Evolutionary conservation across 2,329 filamentous ascomycete genomes (phyloP), one percentile per base, ranked within the genome.

Genomic region (Ophiostoma tasmaniense): DNA sequence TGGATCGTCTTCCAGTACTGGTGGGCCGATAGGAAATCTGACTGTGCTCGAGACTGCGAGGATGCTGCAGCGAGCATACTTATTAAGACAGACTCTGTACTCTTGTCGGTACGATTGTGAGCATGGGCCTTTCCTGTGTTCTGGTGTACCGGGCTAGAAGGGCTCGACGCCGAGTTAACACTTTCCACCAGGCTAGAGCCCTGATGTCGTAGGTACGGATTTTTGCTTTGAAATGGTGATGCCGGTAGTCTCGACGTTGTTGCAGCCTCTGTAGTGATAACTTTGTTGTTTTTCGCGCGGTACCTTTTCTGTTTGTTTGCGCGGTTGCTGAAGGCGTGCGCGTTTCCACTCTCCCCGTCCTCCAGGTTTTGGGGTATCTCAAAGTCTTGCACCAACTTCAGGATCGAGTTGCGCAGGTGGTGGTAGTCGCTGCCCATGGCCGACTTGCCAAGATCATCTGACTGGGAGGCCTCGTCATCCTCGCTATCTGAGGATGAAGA

Each of bases 1-100:
- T 91, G 87, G 35, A 94, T 80, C 0, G 92, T 93, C 76, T 89
- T 90, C 88, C 91, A 94, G 80, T 94, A 97, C 67, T 91, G 84
- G 73, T 96, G 91, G 0, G 92, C 90, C 37, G 89, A 89, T 66
- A 95, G 87, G 74, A 93, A 97, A 76, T 96, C 92, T 0, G 90
- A 90, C 71, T 90, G 87, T 30, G 90, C 87, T 73, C 91, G 88
- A 68, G 91, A 93, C 76, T 92, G 90, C 0, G 88, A 84, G 73
- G 90, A 90, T 20, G 91, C 91, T 22, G 89, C 89, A 72, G 90
- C 88, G 35, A 93, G 84, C 89, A 93, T 93, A 0, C 85, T 84
- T 55, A 91, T 83, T 13, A 92, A 79, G 5, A 71, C 67, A 8
- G 70, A 67, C 13, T 67, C 66, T 8, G 89, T 84, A 25, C 14